These are phyloP conservation scores for Aspergillus sp. DNA, from an alignment of 2,329 filamentous ascomycete genomes.

Conservation along the genomic window DNA sequence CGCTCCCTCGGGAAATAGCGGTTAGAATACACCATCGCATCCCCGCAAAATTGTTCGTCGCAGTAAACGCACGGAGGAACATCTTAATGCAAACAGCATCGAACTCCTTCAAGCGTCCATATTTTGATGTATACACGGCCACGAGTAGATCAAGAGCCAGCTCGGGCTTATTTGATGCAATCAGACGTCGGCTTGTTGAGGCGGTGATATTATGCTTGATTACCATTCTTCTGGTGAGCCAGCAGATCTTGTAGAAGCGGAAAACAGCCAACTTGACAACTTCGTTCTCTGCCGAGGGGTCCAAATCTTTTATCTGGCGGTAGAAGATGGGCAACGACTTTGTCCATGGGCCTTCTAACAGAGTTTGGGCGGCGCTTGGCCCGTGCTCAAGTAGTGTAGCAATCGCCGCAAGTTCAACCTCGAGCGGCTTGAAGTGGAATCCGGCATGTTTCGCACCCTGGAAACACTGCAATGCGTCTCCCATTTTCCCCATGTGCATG, in stretches of 20 bases:
- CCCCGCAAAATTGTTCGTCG: slow-evolving; percentile 31
- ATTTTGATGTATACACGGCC: slow-evolving; percentile 39
- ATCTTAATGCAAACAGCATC: slow-evolving; percentile 41
- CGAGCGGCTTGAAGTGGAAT: slow-evolving; percentile 32
- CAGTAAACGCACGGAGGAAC: slow-evolving; percentile 36
- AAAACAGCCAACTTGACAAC: slow-evolving; percentile 38
- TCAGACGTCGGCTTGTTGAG: slow-evolving; percentile 29
- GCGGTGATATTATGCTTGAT: slow-evolving; percentile 39
- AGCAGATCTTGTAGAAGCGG: slow-evolving; percentile 41
- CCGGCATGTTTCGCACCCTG: slow-evolving; percentile 28
- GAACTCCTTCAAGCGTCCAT: slow-evolving; percentile 32
- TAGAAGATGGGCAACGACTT: slow-evolving; percentile 36
- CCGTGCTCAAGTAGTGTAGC: slow-evolving; percentile 35
- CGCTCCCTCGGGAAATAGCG: slow-evolving; percentile 34
- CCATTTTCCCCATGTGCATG: slow-evolving; percentile 37
- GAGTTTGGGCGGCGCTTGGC: slow-evolving; percentile 27
- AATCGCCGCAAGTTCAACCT: slow-evolving; percentile 39
- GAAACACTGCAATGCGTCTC: slow-evolving; percentile 32
- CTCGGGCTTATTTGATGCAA: slow-evolving; percentile 24
- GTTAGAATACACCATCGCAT: slow-evolving; percentile 43
- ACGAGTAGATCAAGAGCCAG: slow-evolving; percentile 35
- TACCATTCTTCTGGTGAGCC: slow-evolving; percentile 28
- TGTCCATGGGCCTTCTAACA: slow-evolving; percentile 33
- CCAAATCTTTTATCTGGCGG: slow-evolving; percentile 32
- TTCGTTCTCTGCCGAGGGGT: slow-evolving; percentile 22